These are phyloP conservation scores for Setaria viridis DNA, from an alignment of 202 grass and related monocot species.

Conservation along the genomic window DNA sequence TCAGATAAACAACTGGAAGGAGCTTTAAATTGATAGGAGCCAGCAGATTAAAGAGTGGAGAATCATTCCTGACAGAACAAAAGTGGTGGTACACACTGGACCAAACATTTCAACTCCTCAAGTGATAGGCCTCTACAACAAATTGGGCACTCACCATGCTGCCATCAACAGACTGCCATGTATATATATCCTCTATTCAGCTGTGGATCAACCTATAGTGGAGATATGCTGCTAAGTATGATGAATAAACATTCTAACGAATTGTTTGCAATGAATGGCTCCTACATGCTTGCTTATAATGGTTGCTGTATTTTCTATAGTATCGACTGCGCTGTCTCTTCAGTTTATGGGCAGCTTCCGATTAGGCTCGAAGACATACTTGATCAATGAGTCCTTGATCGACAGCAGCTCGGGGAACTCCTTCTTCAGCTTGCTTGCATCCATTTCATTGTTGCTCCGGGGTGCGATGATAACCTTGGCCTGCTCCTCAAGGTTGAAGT, in stretches of 20 bases:
- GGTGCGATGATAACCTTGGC: constrained; percentile 78
- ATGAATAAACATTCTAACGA: constrained; percentile 26
- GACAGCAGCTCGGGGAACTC: constrained; percentile 75
- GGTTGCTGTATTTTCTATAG: constrained; percentile 27
- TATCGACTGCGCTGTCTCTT: background rate
- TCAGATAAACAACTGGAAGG: background rate
- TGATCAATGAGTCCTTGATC: constrained; percentile 74
- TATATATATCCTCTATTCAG: constrained; percentile 15
- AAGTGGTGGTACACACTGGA: constrained; percentile 13
- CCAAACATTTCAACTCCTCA: constrained; percentile 21
- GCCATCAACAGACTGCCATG: constrained; percentile 1
- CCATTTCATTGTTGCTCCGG: constrained; percentile 85
- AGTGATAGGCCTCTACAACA: constrained; percentile 29
- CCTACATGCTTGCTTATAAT: constrained; percentile 28
- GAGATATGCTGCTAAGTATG: constrained; percentile 23
- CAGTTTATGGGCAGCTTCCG: constrained; percentile 60
- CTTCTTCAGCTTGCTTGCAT: constrained; percentile 71
- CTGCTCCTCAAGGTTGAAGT: constrained; percentile 84
- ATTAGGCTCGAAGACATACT: constrained; percentile 76
- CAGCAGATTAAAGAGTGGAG: constrained; percentile 1
- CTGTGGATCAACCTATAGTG: constrained; percentile 34
- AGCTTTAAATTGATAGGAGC: background rate
- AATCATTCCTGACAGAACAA: constrained; percentile 44
- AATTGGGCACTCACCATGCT: constrained; percentile 11
- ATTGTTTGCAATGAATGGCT: constrained; percentile 7